phyloP scores from a whole-genome alignment of 1,139 yeast genomes.

The Magnusiomyces tetraspermus region DNA sequence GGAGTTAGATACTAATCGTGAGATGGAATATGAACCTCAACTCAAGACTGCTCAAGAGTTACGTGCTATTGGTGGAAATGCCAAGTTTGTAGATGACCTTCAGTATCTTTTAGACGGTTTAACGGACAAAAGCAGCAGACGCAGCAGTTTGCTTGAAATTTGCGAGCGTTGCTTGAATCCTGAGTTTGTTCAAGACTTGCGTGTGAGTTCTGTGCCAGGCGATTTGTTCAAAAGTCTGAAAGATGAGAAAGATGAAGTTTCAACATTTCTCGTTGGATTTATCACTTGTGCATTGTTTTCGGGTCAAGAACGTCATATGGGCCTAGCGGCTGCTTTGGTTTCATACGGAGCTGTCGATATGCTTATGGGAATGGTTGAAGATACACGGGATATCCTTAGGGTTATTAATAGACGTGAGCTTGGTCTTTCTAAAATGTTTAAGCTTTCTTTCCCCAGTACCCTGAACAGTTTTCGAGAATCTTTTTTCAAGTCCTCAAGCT shows the following conservation, averaged over 20 bases:
- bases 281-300: conserved; percentile 11
- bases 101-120: conserved; percentile 35
- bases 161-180: conserved; percentile 23
- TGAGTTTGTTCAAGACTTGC: conserved; percentile 21
- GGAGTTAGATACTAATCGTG: conserved; percentile 8
- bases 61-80: conserved; percentile 34
- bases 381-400: conserved; percentile 16
- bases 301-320: conserved; percentile 12
- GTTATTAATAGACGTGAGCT: conserved; percentile 6
- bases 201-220: conserved; percentile 18
- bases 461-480: conserved; percentile 10
- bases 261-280: conserved; percentile 13
- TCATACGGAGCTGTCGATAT: conserved; percentile 13
- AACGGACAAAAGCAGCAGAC: conserved; percentile 15
- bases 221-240: conserved; percentile 16
- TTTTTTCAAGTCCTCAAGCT: neutral
- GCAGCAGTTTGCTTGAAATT: conserved; percentile 25
- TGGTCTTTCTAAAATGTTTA: conserved; percentile 12
- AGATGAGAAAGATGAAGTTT: conserved; percentile 7
- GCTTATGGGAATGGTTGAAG: conserved; percentile 17
- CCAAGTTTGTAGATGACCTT: conserved; percentile 31
- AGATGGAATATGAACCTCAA: conserved; percentile 8
- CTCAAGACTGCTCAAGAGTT: conserved; percentile 28
- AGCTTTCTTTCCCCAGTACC: conserved; percentile 12
- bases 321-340: conserved; percentile 14